Evolutionary conservation across 345 rosid species (phyloP), one percentile per base, ranked within the genome.

Genomic region (Linum trigynum): DNA sequence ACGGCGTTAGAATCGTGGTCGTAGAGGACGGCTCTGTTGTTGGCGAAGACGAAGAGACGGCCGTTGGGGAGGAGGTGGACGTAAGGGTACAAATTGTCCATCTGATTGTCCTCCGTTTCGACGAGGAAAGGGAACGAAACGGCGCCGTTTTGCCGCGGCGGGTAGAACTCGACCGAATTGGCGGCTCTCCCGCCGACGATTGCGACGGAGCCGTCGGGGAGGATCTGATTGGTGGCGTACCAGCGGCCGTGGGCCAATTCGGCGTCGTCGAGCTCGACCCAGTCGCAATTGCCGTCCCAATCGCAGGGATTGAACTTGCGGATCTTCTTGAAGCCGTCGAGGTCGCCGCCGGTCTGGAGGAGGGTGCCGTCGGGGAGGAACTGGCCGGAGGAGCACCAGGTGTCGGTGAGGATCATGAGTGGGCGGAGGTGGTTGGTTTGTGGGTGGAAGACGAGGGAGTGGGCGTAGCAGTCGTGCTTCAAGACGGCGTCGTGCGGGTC

Each of bases 21-120:
- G 69, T 79, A 92, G 65, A 82, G 48, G 3, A 90, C 82, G 8
- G 98, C 90, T 64, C 72, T 84, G 67, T 80, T 79, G 77, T 92
- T 90, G 2, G 96, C 96, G 66, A 92, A 92, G 67, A 90, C 71
- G 75, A 89, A 92, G 65, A 92, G 92, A 53, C 76, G 72, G 3
- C 87, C 95, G 81, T 79, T 78, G 60, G 98, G 98, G 37, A 92
- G 95, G 16, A 92, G 86, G 62, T 92, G 97, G 16, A 92, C 83
- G 74, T 84, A 92, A 5, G 98, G 97, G 69, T 92, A 92, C 43
- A 92, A 77, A 67, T 92, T 92, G 65, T 90, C 96, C 96, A 87
- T 89, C 72, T 92, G 97, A 0, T 72, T 78, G 51, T 90, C 98
- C 62, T 78, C 91, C 66, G 77, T 81, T 45, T 83, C 86, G 58